These are phyloP conservation scores for Xylaria telfairii DNA, from an alignment of 495 filamentous ascomycete genomes.

Conservation along the genomic window DNA sequence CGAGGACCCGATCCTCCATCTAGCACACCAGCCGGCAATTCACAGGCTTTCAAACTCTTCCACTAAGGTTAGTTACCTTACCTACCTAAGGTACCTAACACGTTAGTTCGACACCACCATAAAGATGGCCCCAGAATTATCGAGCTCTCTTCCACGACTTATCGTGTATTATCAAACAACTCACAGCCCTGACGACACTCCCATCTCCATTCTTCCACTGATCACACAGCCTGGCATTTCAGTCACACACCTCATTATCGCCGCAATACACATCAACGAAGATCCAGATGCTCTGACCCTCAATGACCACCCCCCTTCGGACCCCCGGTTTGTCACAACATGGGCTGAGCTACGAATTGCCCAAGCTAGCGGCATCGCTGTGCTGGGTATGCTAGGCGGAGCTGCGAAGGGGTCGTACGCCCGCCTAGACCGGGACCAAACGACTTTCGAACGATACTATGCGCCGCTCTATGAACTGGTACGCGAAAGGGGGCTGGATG, in stretches of 20 bases:
- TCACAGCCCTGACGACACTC: constrained; percentile 61
- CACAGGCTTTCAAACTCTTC: background rate
- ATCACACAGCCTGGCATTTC: constrained; percentile 58
- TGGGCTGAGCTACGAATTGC: constrained; percentile 75
- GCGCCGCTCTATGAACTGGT: constrained; percentile 66
- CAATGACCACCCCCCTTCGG: constrained; percentile 72
- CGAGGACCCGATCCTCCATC: background rate
- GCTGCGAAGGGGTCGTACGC: constrained; percentile 73
- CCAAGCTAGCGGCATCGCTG: constrained; percentile 68
- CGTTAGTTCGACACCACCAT: constrained; percentile 19
- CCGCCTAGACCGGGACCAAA: constrained; percentile 62
- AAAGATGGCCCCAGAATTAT: constrained; percentile 29
- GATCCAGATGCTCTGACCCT: constrained; percentile 66
- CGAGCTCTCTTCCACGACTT: constrained; percentile 32
- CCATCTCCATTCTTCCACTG: constrained; percentile 75
- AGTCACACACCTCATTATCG: constrained; percentile 77
- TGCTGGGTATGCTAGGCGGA: constrained; percentile 85
- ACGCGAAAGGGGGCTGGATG: constrained; percentile 63
- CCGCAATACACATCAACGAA: constrained; percentile 81
- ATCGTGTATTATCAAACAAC: constrained; percentile 73
- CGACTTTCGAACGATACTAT: constrained; percentile 72
- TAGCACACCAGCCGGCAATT: background rate
- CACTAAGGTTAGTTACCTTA: background rate
- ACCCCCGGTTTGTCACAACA: constrained; percentile 61
- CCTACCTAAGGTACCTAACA: too few relatives aligned